Percentiles rank a stretch among this genome's conserved stretches.
phyloP scores from a whole-genome alignment of 371 early-diverging fungal genomes.

The Coemansia sp. region DNA sequence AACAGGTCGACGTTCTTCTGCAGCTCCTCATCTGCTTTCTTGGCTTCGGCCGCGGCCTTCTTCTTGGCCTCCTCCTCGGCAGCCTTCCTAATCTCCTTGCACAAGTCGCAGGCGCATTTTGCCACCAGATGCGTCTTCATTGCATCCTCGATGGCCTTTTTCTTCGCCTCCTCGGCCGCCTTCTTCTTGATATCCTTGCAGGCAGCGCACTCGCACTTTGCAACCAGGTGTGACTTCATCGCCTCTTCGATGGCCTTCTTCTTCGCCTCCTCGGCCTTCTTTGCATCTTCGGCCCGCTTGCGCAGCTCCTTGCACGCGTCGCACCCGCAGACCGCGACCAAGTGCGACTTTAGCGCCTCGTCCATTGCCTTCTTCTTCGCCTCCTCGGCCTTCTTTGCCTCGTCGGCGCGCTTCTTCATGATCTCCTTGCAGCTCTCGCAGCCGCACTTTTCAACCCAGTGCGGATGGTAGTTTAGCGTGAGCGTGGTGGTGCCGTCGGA shows the following conservation, averaged over 20 bases:
- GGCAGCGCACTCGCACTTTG: not conserved
- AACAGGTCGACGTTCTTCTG: conserved; percentile 11
- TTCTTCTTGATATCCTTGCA: conserved; percentile 1
- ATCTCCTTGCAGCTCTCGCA: conserved; percentile 35
- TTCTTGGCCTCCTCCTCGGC: conserved; percentile 18
- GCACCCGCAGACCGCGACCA: not conserved
- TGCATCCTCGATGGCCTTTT: conserved; percentile 10
- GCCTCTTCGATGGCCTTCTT: conserved; percentile 9
- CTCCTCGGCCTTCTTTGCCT: conserved; percentile 6
- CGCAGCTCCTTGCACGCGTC: not conserved
- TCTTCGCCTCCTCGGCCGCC: conserved; percentile 7
- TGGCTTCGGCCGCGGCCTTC: conserved; percentile 14
- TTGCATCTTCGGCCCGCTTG: not conserved
- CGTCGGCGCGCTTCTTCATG: conserved; percentile 8
- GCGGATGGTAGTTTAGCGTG: conserved; percentile 34
- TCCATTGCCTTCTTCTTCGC: conserved; percentile 5
- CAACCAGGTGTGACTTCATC: conserved; percentile 8
- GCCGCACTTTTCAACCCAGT: conserved; percentile 23
- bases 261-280: conserved; percentile 14
- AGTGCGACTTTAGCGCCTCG: not conserved
- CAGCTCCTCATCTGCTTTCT: conserved; percentile 12
- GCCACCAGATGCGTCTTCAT: conserved; percentile 2
- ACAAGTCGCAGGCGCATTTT: conserved; percentile 6
- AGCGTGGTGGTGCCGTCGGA: conserved; percentile 17
- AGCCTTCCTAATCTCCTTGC: conserved; percentile 13